phyloP scores from a whole-genome alignment of 306 rosid genomes.

The Senna siamea region DNA sequence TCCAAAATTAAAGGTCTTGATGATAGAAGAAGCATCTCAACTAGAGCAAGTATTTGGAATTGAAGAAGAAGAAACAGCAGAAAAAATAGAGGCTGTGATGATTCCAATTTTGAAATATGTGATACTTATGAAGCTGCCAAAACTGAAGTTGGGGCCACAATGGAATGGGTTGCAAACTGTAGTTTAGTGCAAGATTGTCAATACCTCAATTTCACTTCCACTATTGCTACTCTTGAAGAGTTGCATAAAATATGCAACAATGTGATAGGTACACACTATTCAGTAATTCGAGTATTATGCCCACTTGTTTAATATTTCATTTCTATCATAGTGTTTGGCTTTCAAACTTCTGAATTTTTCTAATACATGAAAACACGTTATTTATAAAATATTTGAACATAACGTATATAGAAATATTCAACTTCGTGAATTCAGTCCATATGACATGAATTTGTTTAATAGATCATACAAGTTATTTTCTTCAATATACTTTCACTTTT shows the following conservation, averaged over 20 bases:
- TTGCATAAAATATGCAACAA: background rate
- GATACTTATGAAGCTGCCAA: background rate
- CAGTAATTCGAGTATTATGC: too few relatives aligned
- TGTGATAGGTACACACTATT: background rate
- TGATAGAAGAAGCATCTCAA: background rate
- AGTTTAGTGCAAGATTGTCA: background rate
- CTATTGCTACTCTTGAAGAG: background rate
- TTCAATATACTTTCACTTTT: too few relatives aligned
- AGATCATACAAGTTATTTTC: too few relatives aligned
- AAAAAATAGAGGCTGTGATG: background rate
- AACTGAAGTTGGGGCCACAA: background rate
- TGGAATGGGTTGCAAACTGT: background rate
- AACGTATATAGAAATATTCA: too few relatives aligned
- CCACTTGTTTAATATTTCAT: too few relatives aligned
- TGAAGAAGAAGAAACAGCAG: background rate
- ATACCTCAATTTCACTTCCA: background rate
- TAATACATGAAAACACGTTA: too few relatives aligned
- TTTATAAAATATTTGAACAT: too few relatives aligned
- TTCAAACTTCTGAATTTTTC: too few relatives aligned
- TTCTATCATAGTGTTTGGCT: too few relatives aligned
- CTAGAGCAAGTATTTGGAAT: background rate
- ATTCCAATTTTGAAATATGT: background rate
- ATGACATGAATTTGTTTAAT: too few relatives aligned
- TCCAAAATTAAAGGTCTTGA: background rate
- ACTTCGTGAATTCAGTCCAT: too few relatives aligned